Evolutionary conservation across 768 basidiomycete genomes (phyloP).

Genomic region (Pisolithus orientalis): DNA sequence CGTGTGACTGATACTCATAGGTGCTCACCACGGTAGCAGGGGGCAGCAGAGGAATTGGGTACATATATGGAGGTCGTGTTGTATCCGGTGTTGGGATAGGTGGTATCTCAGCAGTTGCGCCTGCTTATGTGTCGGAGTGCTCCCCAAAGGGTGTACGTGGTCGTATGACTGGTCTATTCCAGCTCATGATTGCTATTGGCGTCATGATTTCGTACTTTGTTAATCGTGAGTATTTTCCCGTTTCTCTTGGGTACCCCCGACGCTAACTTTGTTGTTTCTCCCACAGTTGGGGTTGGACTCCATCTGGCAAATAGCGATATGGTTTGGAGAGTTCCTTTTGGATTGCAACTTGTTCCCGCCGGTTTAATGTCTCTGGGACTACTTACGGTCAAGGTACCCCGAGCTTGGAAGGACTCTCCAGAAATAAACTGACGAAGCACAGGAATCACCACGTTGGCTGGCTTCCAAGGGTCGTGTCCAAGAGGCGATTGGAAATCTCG

Average conservation of each 20-base stretch:
- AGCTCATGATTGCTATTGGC: conserved; percentile 25
- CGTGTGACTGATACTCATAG: conserved; percentile 26
- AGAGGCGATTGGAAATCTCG: conserved; percentile 35
- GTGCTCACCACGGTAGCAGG: conserved; percentile 66
- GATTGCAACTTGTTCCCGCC: conserved; percentile 47
- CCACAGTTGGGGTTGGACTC: not conserved
- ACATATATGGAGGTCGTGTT: conserved; percentile 49
- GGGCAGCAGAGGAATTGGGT: conserved; percentile 45
- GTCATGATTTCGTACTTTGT: conserved; percentile 22
- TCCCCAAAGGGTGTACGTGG: conserved; percentile 43
- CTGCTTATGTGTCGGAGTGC: conserved; percentile 47
- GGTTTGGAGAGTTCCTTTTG: conserved; percentile 46
- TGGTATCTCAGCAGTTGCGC: conserved; percentile 43
- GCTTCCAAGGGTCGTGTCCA: conserved; percentile 40
- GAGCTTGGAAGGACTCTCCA: not conserved
- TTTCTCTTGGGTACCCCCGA: not conserved
- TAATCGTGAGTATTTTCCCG: not conserved
- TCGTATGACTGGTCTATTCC: conserved; percentile 40
- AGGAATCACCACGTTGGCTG: conserved; percentile 55
- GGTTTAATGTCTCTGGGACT: conserved; percentile 33
- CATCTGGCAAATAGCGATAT: not conserved
- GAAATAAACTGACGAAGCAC: conserved; percentile 12
- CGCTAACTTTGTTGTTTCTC: not conserved
- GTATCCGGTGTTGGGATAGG: conserved; percentile 58
- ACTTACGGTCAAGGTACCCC: not conserved